Base-by-base conservation (phyloP, 1,139 yeast genomes). In the Casaregolazyma lundiana region DNA sequence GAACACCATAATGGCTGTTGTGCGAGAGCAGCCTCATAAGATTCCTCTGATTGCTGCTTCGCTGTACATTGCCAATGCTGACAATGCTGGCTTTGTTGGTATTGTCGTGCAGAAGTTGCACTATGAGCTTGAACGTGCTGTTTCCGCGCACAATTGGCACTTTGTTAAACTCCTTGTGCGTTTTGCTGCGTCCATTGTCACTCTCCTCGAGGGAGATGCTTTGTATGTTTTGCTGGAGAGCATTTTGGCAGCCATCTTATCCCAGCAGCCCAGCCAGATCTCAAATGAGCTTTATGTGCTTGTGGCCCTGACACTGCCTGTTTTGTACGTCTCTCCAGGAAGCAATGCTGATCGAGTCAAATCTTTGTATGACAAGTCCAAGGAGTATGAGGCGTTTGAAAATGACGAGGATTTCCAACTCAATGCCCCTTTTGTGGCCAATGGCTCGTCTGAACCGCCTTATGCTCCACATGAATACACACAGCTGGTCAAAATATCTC, bases 21-120 rank as follows among this genome's bases (percentile, higher is more conserved):
- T 85, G 7, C 67, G 77, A 36, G 98, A 92, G 65, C 97, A 90
- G 65, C 97, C 97, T 0, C 96, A 90, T 56, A 92, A 90, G 63
- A 77, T 84, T 50, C 78, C 81, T 20, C 77, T 84, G 19, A 68
- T 90, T 50, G 76, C 88, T 26, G 80, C 83, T n/a, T 73, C 88
- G 54, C 69, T 90, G 8, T 74, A 83, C 56, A 72, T 83, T 30
- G 81, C 88, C 48, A 83, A 84, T 65, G 73, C 84, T 13, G 76
- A 76, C 53, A 81, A 81, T 63, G 76, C 78, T 43, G 72, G 78
- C 36, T 81, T 86, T 41, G 94, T 95, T 40, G 79, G 79, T 56
- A 76, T 78, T 46, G 78, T 85, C 19, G 68, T 86, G 35, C 95
- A 86, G 55, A 82, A 70, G 61, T 75, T 87, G 54, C 87, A 82